A percentile compares a stretch with the other conserved stretches of the same genome.
Evolutionary conservation across 805 yeast genomes (phyloP).

Genomic region (Saccharomycodes ludwigii): DNA sequence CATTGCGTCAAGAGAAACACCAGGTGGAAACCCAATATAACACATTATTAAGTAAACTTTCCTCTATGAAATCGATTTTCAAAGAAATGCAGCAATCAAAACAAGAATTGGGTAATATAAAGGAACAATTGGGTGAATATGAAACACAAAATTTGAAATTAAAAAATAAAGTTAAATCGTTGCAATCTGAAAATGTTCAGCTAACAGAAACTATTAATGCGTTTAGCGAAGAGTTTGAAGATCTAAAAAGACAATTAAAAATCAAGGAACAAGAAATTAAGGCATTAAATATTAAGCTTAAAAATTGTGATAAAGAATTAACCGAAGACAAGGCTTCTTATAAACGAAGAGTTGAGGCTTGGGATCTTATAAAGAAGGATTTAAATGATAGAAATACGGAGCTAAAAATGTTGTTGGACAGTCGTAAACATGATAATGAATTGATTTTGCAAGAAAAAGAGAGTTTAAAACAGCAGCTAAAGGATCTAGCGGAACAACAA

Average conservation of each 20-base stretch:
- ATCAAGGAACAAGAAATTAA: conserved; percentile 30
- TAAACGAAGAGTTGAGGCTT: conserved; percentile 28
- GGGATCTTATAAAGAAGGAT: conserved; percentile 9
- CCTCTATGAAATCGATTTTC: conserved; percentile 65
- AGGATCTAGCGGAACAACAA: conserved; percentile 6
- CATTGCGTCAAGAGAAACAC: conserved; percentile 39
- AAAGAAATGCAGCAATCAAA: conserved; percentile 63
- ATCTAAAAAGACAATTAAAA: conserved; percentile 43
- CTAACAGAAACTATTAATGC: conserved; percentile 22
- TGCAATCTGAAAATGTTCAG: conserved; percentile 24
- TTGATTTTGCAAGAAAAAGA: conserved; percentile 25
- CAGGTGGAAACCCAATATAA: conserved; percentile 49
- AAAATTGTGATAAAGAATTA: too few relatives aligned
- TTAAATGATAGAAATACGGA: conserved; percentile 24
- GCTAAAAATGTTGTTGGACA: conserved; percentile 25
- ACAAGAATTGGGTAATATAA: conserved; percentile 42
- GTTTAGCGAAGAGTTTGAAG: conserved; percentile 30
- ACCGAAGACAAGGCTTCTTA: conserved; percentile 20
- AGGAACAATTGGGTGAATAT: conserved; percentile 37
- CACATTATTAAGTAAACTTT: conserved; percentile 44
- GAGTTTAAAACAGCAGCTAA: conserved; percentile 23
- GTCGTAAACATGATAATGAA: conserved; percentile 21
- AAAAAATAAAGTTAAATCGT: conserved; percentile 22
- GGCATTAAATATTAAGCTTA: conserved; percentile 25
- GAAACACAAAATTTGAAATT: conserved; percentile 28